Evolutionary conservation across 1,284 basidiomycete genomes (phyloP).

Genomic region (Papiliotrema laurentii): DNA sequence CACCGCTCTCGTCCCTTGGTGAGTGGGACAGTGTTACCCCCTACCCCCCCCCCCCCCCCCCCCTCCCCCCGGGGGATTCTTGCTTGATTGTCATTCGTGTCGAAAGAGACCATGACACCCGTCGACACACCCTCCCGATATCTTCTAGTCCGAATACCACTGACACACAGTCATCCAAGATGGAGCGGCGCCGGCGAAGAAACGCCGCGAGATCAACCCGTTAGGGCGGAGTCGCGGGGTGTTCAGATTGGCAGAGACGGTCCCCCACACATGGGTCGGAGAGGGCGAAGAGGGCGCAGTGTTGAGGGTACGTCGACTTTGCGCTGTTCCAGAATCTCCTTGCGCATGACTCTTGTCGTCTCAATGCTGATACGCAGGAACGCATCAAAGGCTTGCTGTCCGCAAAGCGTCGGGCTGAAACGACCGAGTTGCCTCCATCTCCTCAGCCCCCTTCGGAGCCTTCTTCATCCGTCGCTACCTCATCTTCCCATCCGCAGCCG

Average conservation of each 20-base stretch:
- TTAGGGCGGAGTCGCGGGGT: constrained; percentile 27
- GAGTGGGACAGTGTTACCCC: not conserved
- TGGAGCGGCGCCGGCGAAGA: constrained; percentile 13
- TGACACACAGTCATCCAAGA: constrained; percentile 41
- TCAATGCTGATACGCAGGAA: constrained; percentile 6
- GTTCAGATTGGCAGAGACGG: constrained; percentile 48
- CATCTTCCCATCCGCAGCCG: not conserved
- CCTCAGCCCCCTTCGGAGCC: not conserved
- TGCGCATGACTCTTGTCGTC: not conserved
- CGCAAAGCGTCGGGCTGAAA: constrained; percentile 4
- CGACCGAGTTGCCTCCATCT: constrained; percentile 1
- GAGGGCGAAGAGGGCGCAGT: constrained; percentile 38
- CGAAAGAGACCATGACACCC: too few species aligned
- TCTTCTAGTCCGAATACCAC: not conserved
- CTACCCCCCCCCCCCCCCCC: not conserved
- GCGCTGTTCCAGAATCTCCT: not conserved
- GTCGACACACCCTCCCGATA: not conserved
- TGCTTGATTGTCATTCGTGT: not conserved
- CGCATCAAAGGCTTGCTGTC: constrained; percentile 20
- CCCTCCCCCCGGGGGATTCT: not conserved
- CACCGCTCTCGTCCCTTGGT: constrained; percentile 46
- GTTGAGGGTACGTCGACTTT: constrained; percentile 30
- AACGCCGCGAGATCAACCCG: constrained; percentile 23
- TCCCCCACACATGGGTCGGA: constrained; percentile 45
- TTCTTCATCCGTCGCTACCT: not conserved